Evolutionary conservation across 352 stramenopile species (phyloP).

Genomic region (Pythium pyrilobum): DNA sequence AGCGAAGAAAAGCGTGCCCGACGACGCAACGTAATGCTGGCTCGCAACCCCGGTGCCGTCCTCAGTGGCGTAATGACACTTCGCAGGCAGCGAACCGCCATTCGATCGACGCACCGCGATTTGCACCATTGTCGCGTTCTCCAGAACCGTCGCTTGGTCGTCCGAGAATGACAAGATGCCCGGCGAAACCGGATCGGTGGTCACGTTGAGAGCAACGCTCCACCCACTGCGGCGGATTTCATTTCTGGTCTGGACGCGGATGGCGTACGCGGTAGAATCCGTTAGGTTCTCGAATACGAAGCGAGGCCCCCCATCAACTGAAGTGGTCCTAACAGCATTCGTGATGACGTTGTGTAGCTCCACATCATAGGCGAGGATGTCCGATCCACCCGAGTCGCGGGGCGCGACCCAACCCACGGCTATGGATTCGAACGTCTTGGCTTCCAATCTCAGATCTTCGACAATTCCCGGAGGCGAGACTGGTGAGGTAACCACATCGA

Average conservation of each 20-base stretch:
- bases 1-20: conserved; percentile 27
- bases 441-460: conserved; percentile 1
- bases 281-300: conserved; percentile 15
- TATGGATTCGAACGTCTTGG: conserved; percentile 22
- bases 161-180: conserved; percentile 35
- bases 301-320: background rate
- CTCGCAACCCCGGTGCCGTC: conserved; percentile 31
- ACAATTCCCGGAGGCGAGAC: conserved; percentile 24
- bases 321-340: background rate
- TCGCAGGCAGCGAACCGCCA: conserved; percentile 31
- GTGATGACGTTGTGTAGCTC: conserved; percentile 7
- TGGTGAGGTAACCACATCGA: conserved; percentile 22
- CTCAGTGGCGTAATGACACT: conserved; percentile 26
- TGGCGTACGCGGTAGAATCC: conserved; percentile 23
- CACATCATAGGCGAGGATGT: conserved; percentile 23
- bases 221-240: conserved; percentile 17
- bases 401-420: conserved; percentile 28
- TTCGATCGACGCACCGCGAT: conserved; percentile 25
- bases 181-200: conserved; percentile 40
- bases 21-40: conserved; percentile 21
- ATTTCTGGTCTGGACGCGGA: conserved; percentile 32
- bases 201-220: conserved; percentile 24
- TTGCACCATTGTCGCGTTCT: conserved; percentile 11
- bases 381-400: conserved; percentile 30
- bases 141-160: conserved; percentile 14